These are phyloP conservation scores for Sutorius eximius DNA, from an alignment of 1,284 basidiomycete species.

Conservation along the genomic window DNA sequence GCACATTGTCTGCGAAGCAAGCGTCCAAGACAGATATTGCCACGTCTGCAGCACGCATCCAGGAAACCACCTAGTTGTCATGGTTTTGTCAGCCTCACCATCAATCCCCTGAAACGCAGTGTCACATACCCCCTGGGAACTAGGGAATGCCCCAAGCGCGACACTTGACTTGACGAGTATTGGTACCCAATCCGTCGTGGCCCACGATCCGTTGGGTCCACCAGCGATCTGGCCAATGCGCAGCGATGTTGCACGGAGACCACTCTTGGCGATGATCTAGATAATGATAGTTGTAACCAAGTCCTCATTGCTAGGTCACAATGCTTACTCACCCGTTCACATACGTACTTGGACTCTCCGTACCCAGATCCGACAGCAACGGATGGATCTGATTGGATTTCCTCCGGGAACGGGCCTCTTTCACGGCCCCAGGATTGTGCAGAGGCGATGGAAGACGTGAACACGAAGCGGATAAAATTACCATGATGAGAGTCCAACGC, in stretches of 20 bases:
- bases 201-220: slow-evolving; percentile 31
- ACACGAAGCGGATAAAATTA: slow-evolving; percentile 3
- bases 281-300: not conserved
- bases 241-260: slow-evolving; percentile 27
- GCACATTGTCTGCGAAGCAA: slow-evolving; percentile 13
- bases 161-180: slow-evolving; percentile 32
- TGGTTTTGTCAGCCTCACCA: not conserved
- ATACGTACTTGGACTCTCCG: slow-evolving; percentile 12
- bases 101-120: not conserved
- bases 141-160: slow-evolving; percentile 17
- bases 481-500: slow-evolving; percentile 1
- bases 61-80: slow-evolving; percentile 23
- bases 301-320: not conserved
- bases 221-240: slow-evolving; percentile 37
- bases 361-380: slow-evolving; percentile 2
- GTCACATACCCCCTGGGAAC: slow-evolving; percentile 7
- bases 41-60: slow-evolving; percentile 23
- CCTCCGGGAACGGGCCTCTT: slow-evolving; percentile 6
- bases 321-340: slow-evolving; percentile 5
- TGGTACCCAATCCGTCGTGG: slow-evolving; percentile 36
- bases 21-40: slow-evolving; percentile 23
- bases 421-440: slow-evolving; percentile 5
- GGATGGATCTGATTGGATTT: slow-evolving; percentile 4
- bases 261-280: slow-evolving; percentile 27
- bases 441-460: slow-evolving; percentile 6